Base-by-base conservation (phyloP, 1,284 basidiomycete species). In the Neolentinus lepideus region DNA sequence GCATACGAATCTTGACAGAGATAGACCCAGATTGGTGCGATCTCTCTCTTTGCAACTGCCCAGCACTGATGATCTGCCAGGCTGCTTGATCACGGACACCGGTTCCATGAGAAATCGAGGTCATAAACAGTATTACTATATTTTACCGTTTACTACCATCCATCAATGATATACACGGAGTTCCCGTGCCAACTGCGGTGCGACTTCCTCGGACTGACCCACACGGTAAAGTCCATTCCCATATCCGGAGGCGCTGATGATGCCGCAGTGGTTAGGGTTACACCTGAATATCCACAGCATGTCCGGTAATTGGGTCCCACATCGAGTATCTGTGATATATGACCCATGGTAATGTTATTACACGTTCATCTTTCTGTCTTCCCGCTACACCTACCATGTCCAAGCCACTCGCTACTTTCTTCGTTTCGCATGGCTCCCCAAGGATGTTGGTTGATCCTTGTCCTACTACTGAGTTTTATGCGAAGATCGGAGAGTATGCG, bases 1-100 rank as follows among this genome's bases (percentile, higher is more conserved):
- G 80, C 56, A 83, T 82, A 52, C 78, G 74, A 26, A 70, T 83
- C 50, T 63, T 83, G 48, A 82, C 80, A 0, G 80, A 82, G 62
- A 81, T 83, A 25, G 81, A 82, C 53, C 74, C 80, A n/a, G 81
- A 82, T 60, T 82, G 80, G 81, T 82, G 51, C 9, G 33, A 31
- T 19, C 14, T 6, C 9, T 25, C 25, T 26, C 19, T 24, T 26
- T 35, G 51, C 10, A 60, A 43, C 68, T 57, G 24, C 2, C n/a
- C 14, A n/a, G 26, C 21, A 27, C 22, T 12, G 16, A 45, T 33
- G 3, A 2, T 29, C 22, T 9, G 14, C 14, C 50, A 79, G 77
- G 77, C 65, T 79, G 6, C 67, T 80, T 25, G 75, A 79, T 51
- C 72, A 79, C 58, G 79, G 77, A 1, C 78, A 80, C 60, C 75